These are phyloP conservation scores for Mycena alexandri DNA, from an alignment of 768 basidiomycete species.

Conservation along the genomic window DNA sequence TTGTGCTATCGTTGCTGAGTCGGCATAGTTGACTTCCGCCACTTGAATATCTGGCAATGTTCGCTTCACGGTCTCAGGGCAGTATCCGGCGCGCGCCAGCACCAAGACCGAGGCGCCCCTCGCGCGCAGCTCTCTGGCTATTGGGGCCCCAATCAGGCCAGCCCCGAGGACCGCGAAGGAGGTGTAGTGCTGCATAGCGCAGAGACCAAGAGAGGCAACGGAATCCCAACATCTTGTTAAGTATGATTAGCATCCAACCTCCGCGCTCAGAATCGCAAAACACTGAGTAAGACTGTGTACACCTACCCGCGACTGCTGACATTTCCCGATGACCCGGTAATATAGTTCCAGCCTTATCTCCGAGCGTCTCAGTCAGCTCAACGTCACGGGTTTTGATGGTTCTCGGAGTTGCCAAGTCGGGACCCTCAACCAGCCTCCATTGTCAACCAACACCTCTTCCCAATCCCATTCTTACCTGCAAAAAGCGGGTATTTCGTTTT, in stretches of 20 bases:
- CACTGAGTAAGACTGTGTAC: slow-evolving; percentile 18
- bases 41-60: slow-evolving; percentile 38
- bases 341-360: slow-evolving; percentile 8
- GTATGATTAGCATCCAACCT: not conserved
- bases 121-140: slow-evolving; percentile 42
- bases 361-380: slow-evolving; percentile 29
- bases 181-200: slow-evolving; percentile 37
- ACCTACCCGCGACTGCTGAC: slow-evolving; percentile 25
- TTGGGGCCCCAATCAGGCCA: slow-evolving; percentile 50
- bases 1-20: slow-evolving; percentile 39
- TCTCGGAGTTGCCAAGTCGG: slow-evolving; percentile 2
- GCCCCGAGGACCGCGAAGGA: slow-evolving; percentile 53
- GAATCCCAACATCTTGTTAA: not conserved
- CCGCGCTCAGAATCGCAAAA: not conserved
- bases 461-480: too few species aligned
- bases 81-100: slow-evolving; percentile 27
- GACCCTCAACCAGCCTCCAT: too few species aligned
- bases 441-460: too few species aligned
- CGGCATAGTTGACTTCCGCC: slow-evolving; percentile 43
- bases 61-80: slow-evolving; percentile 7
- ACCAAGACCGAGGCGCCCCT: slow-evolving; percentile 33
- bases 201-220: not conserved
- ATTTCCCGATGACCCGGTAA: slow-evolving; percentile 19
- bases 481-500: too few species aligned
- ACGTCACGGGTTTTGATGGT: slow-evolving; percentile 18